Percentiles rank a stretch among this genome's conserved stretches.
Conservation (phyloP, 257 asterid genomes). For the Nicotiana benthamiana region DNA sequence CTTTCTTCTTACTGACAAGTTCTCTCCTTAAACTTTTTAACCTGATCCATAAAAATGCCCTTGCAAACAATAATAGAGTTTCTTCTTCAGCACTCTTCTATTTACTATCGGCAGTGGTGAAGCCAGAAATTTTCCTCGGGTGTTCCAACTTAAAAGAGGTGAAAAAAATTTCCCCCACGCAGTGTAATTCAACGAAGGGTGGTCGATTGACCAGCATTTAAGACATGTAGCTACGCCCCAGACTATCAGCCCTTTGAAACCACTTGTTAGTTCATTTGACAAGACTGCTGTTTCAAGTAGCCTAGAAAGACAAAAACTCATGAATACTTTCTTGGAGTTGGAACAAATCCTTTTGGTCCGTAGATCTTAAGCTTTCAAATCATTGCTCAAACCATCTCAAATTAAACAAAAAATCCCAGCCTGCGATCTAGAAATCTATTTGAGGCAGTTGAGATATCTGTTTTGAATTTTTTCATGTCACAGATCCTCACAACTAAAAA, state of each 20-base stretch:
- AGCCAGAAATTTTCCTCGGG: no score
- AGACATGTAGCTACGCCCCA: no score
- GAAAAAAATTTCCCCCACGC: no score
- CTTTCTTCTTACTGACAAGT: neutral
- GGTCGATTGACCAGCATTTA: no score
- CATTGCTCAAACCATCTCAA: neutral
- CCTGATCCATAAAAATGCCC: neutral
- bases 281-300: neutral
- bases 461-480: neutral
- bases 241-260: neutral
- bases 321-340: neutral
- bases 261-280: neutral
- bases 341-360: neutral
- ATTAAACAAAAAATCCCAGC: neutral
- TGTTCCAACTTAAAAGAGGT: no score
- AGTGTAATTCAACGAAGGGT: no score
- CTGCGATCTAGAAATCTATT: neutral
- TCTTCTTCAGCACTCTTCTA: neutral
- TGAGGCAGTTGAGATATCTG: neutral
- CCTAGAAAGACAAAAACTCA: neutral
- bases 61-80: neutral
- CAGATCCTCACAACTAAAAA: neutral
- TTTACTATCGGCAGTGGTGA: neutral
- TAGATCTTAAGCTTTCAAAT: neutral
- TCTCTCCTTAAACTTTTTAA: neutral